These are phyloP conservation scores for Fagopyrum tataricum DNA, from an alignment of 148 eudicot species.

Conservation along the genomic window DNA sequence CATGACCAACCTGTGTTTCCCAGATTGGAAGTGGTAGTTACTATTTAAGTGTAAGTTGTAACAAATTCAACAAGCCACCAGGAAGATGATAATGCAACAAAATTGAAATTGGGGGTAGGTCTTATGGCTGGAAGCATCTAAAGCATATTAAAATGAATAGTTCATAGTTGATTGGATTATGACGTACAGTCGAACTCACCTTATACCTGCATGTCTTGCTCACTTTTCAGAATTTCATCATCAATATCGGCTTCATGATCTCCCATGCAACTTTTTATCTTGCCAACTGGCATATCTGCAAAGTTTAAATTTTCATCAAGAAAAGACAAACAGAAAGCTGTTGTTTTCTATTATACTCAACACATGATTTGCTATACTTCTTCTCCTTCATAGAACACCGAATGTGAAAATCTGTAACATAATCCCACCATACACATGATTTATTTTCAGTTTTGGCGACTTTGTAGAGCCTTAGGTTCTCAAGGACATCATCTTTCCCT, in stretches of 20 bases:
- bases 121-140: not conserved
- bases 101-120: not conserved
- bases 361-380: conserved; percentile 64
- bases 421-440: conserved; percentile 99
- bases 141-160: not conserved
- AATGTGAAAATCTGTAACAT: conserved; percentile 83
- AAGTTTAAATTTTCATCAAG: not conserved
- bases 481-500: conserved; percentile 86
- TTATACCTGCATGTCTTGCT: conserved; percentile 79
- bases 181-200: not conserved
- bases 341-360: conserved; percentile 16
- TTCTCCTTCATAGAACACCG: conserved; percentile 89
- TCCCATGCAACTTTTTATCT: conserved; percentile 73
- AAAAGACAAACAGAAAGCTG: not conserved
- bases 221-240: conserved; percentile 70
- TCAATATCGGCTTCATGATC: conserved; percentile 72
- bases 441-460: conserved; percentile 62
- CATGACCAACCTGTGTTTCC: conserved; percentile 65
- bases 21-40: not conserved
- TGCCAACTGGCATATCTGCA: conserved; percentile 61
- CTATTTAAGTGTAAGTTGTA: not conserved
- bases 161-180: not conserved
- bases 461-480: conserved; percentile 81
- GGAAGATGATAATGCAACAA: not conserved
- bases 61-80: not conserved